Evolutionary conservation across 179 eudicot genomes (phyloP).

Genomic region (Pouteria campechiana): DNA sequence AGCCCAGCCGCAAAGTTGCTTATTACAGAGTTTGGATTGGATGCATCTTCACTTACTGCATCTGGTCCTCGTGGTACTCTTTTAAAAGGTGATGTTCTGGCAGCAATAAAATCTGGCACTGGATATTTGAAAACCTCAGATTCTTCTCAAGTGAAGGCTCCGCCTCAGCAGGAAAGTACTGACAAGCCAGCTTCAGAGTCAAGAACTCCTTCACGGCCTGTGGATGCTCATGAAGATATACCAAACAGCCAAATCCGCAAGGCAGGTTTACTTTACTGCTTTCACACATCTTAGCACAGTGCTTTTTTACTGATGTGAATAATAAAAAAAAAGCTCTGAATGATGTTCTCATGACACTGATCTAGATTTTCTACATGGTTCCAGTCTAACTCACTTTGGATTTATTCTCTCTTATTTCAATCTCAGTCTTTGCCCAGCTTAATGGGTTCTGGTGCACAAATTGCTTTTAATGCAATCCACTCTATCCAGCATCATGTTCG

Average conservation of each 20-base stretch:
- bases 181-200: constrained; percentile 19
- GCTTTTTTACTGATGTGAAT: too few relatives aligned
- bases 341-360: too few relatives aligned
- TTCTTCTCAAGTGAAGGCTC: constrained; percentile 21
- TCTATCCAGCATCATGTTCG: too few relatives aligned
- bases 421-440: too few relatives aligned
- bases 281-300: too few relatives aligned
- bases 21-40: constrained; percentile 61
- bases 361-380: too few relatives aligned
- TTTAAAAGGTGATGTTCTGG: constrained; percentile 86
- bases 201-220: constrained; percentile 18
- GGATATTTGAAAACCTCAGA: constrained; percentile 34
- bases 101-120: constrained; percentile 69
- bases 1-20: constrained; percentile 93
- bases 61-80: constrained; percentile 96
- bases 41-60: constrained; percentile 58
- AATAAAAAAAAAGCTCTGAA: too few relatives aligned
- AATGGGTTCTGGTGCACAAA: too few relatives aligned
- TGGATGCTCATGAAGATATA: constrained; percentile 51
- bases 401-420: too few relatives aligned
- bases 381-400: too few relatives aligned
- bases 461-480: too few relatives aligned
- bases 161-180: constrained; percentile 24
- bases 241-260: constrained; percentile 97
- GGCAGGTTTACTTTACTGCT: constrained; percentile 28